phyloP scores from a whole-genome alignment of 768 basidiomycete genomes.

The Dacryopinax primogenitus region DNA sequence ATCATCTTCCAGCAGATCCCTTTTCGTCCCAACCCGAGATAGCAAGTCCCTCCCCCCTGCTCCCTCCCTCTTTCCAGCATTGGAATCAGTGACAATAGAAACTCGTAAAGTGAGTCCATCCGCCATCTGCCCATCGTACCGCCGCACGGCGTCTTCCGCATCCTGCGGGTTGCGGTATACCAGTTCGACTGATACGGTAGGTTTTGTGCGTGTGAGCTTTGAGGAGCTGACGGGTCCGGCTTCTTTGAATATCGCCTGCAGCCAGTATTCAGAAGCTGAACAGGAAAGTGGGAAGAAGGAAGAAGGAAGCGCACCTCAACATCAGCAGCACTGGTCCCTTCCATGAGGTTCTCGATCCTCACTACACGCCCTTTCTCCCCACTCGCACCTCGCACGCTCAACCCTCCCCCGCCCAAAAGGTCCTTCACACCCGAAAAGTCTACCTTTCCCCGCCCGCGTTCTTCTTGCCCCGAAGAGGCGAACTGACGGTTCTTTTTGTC shows the following conservation, averaged over 20 bases:
- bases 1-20: slow-evolving; percentile 12
- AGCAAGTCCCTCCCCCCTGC: neutral
- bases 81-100: slow-evolving; percentile 37
- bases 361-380: slow-evolving; percentile 49
- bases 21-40: slow-evolving; percentile 11
- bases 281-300: neutral
- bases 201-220: slow-evolving; percentile 21
- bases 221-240: slow-evolving; percentile 47
- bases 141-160: slow-evolving; percentile 54
- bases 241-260: slow-evolving; percentile 62
- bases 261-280: neutral
- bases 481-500: neutral
- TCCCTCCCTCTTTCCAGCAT: slow-evolving; percentile 2
- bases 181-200: slow-evolving; percentile 48
- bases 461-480: too few relatives aligned
- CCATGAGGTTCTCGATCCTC: slow-evolving; percentile 57
- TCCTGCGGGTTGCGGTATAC: slow-evolving; percentile 54
- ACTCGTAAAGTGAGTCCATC: slow-evolving; percentile 67
- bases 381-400: slow-evolving; percentile 62
- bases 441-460: neutral
- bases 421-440: slow-evolving; percentile 7
- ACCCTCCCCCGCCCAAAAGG: slow-evolving; percentile 19
- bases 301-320: slow-evolving; percentile 38
- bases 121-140: slow-evolving; percentile 69
- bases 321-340: slow-evolving; percentile 69